phyloP scores from a whole-genome alignment of 768 basidiomycete genomes.

The Mycena epipterygia region DNA sequence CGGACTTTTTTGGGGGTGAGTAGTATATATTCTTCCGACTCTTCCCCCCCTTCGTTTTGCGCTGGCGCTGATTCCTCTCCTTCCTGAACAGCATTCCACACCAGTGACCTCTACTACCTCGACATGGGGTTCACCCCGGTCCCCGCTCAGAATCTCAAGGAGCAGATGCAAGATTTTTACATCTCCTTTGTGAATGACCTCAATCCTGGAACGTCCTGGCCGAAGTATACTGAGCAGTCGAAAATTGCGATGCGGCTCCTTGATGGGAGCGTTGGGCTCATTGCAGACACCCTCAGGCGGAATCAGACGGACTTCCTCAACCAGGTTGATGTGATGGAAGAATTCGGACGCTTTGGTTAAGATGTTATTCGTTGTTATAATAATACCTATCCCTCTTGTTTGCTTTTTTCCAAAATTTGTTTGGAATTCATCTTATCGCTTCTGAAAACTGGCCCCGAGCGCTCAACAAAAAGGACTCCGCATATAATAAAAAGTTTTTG shows the following conservation, averaged over 20 bases:
- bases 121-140: neutral
- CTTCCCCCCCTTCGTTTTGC: neutral
- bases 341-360: conserved; percentile 1
- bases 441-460: no score
- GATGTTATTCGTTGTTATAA: neutral
- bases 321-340: neutral
- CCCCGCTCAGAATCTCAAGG: neutral
- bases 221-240: neutral
- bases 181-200: conserved; percentile 10
- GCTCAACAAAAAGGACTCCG: no score
- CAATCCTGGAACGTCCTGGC: conserved; percentile 5
- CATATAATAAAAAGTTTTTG: no score
- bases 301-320: conserved; percentile 4
- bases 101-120: conserved; percentile 16
- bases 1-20: conserved; percentile 1
- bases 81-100: conserved; percentile 7
- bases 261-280: neutral
- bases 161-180: conserved; percentile 19
- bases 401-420: no score
- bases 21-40: no score
- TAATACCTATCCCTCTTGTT: no score
- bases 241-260: neutral
- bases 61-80: neutral
- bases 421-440: no score
- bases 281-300: neutral